Evolutionary conservation across 2,329 filamentous ascomycete genomes (phyloP), one percentile per base, ranked within the genome.

Genomic region (Aspergillus oerlinghausenensis): DNA sequence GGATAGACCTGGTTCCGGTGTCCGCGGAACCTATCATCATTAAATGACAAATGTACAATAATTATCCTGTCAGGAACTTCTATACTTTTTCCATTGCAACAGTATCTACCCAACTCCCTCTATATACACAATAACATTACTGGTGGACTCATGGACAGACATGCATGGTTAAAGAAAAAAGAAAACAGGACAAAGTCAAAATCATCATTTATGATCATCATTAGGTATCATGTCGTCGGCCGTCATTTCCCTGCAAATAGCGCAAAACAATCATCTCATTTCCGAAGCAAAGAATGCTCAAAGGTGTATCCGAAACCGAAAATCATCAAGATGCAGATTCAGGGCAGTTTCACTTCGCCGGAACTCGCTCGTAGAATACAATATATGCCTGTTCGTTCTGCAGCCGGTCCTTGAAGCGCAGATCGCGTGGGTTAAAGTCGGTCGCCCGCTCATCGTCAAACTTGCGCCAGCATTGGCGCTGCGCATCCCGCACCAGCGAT

Each of bases 361-460:
- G 70, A 52, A 74, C 75, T 58, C 79, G 72, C 72, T 84, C 82
- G 68, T 84, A 87, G 71, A 87, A 87, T 58, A 87, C 79, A 68
- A 87, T 82, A 70, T 87, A 87, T 29, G 84, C 84, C 70, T 85
- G 81, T 65, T 84, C 82, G 62, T 84, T 86, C 70, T 85, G 82
- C 63, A 87, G 63, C 43, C 79, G 75, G 47, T 82, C 78, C n/a
- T 77, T 72, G 7, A 69, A 60, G 9, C 75, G 71, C 45, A 83
- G 64, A 54, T 78, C 77, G 5, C 75, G 77, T 0, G 85, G 84
- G 62, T 83, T 79, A 57, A 87, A 84, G 59, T 87, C 84, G 3
- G 70, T 75, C 11, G 80, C 75, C 54, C 75, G 71, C 26, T 79
- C 79, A 62, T 88, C 85, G 62, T 88, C 85, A 62, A 84, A 87